A percentile compares a stretch with the other conserved stretches of the same genome.
Evolutionary conservation across 1,284 basidiomycete genomes (phyloP).

Genomic region (Sporisorium sorghi): DNA sequence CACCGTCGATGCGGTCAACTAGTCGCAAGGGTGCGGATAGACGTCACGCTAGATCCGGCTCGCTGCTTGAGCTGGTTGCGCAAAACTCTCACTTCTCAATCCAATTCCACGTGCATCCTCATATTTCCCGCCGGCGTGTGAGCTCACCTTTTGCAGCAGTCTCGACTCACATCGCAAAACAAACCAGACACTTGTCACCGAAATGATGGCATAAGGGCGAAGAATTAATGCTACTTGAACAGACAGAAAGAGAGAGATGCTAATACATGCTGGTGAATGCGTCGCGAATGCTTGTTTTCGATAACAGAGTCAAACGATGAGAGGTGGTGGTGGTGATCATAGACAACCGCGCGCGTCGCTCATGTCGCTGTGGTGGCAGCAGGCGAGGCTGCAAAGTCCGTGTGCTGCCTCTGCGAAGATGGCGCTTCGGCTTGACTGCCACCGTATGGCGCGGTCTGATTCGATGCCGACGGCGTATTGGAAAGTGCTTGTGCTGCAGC

Average conservation of each 20-base stretch:
- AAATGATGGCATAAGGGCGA: too few species aligned
- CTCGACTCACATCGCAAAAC: background rate
- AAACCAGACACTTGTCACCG: background rate
- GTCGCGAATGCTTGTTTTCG: background rate
- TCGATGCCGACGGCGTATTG: constrained; percentile 11
- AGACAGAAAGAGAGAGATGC: constrained; percentile 7
- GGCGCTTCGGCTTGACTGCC: background rate
- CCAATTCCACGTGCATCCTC: too few species aligned
- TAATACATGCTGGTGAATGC: constrained; percentile 11
- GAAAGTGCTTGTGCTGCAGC: constrained; percentile 44
- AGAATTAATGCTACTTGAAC: background rate
- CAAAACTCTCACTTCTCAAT: too few species aligned
- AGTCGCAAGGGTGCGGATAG: too few species aligned
- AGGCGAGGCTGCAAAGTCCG: background rate
- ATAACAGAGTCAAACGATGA: background rate
- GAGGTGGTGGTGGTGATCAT: background rate
- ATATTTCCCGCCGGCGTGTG: too few species aligned
- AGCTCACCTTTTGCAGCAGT: too few species aligned
- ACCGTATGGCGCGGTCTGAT: constrained; percentile 3
- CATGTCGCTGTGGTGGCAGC: constrained; percentile 7
- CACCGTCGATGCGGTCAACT: constrained; percentile 31
- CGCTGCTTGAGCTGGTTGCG: too few species aligned
- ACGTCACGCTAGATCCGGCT: too few species aligned
- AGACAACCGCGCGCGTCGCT: background rate
- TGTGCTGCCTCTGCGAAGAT: background rate